Conservation (phyloP, 2,329 filamentous ascomycete genomes). For the Hymenoscyphus occultus region DNA sequence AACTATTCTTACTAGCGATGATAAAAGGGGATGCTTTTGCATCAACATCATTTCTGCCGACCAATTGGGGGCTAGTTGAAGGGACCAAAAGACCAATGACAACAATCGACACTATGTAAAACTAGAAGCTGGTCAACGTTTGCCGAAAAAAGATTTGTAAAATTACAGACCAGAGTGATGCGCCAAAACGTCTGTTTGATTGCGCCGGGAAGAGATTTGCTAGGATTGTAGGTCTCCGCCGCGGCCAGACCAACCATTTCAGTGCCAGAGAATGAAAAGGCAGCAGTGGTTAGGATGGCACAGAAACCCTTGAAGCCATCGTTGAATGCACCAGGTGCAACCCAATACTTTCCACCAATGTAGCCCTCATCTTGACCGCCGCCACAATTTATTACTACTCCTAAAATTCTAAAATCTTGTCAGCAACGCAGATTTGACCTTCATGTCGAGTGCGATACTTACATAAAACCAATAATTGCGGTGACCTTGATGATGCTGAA, state of each 20-base stretch:
- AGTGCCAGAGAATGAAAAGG: constrained; percentile 75
- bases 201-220: constrained; percentile 78
- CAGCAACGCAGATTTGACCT: constrained; percentile 2
- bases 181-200: constrained; percentile 98
- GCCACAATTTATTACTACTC: constrained; percentile 81
- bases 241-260: constrained; percentile 75
- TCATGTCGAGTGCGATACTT: constrained; percentile 38
- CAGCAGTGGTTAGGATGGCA: constrained; percentile 71
- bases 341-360: constrained; percentile 78
- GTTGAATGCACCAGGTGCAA: constrained; percentile 74
- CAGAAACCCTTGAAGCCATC: constrained; percentile 80
- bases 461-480: constrained; percentile 88
- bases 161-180: constrained; percentile 62
- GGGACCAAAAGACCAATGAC: constrained; percentile 82
- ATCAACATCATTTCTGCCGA: constrained; percentile 58
- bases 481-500: constrained; percentile 85
- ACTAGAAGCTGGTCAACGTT: constrained; percentile 42
- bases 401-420: constrained; percentile 63
- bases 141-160: not conserved
- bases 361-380: constrained; percentile 73
- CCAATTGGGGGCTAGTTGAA: constrained; percentile 62
- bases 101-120: constrained; percentile 81
- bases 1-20: constrained; percentile 61
- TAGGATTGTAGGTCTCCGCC: constrained; percentile 75
- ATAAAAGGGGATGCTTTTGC: constrained; percentile 85